Base-by-base conservation (phyloP, 495 filamentous ascomycete genomes). In the Xanthoparmelia taractica region DNA sequence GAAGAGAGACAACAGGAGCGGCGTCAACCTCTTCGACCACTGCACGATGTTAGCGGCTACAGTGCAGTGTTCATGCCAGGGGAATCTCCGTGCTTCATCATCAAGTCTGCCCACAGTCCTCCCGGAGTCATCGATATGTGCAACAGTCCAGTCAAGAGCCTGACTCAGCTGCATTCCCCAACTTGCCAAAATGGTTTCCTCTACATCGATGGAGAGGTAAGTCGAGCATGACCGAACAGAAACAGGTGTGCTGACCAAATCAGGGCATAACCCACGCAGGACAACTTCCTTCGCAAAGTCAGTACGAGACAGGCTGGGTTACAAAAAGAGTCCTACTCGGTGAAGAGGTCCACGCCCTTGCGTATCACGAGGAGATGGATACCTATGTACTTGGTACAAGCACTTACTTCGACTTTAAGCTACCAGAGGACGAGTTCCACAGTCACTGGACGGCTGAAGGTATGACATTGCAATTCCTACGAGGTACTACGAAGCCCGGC, bases 41-140 rank as follows among this genome's bases (percentile, higher is more conserved):
- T 92, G 50, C 71, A 75, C 12, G 85, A 95, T 65, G 66, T 96
- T 6, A 82, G 79, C 20, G 90, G 91, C 8, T 88, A 90, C 68
- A 86, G 84, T 68, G 79, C 88, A 0, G 85, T 97, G 2, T 93
- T 94, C 70, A 76, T 95, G 61, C 86, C 91, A 2, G 93, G 94
- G 0, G 70, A 78, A 20, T 87, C 88, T 3, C 86, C 92, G 3
- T 83, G 82, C 65, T 94, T 97, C 70, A 75, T 97, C 41, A 68
- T 97, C 20, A 91, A 85, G 65, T 89, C 88, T 34, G 78, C 91
- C 17, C 84, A 87, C 61, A 89, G 86, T 58, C 72, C 79, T 31
- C 93, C 94, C 2, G 84, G 85, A 67, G 78, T 96, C 8, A 70
- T 96, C n/a, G 78, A 80, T 20, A 76, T 98, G 18, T 79, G 85